A percentile compares a stretch with the other conserved stretches of the same genome.
Evolutionary conservation across 2,329 filamentous ascomycete genomes (phyloP).

Genomic region (Cladosporium halotolerans): DNA sequence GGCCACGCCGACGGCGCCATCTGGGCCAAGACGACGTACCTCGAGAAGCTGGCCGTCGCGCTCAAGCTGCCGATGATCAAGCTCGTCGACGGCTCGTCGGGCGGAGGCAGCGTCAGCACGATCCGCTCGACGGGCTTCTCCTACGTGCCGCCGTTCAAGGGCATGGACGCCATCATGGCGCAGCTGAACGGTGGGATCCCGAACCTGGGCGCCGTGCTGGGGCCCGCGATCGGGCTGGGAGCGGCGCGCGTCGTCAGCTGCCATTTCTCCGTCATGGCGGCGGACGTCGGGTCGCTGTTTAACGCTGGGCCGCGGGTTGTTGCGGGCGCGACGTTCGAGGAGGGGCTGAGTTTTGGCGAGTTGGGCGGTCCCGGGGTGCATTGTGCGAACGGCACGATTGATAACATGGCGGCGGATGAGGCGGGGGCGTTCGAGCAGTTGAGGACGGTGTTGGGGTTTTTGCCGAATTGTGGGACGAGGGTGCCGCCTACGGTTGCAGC

Average conservation of each 20-base stretch:
- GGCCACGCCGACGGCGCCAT: constrained; percentile 59
- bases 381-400: constrained; percentile 60
- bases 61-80: constrained; percentile 57
- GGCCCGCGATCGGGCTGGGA: constrained; percentile 58
- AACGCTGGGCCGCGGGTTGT: constrained; percentile 61
- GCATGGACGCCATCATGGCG: constrained; percentile 48
- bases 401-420: constrained; percentile 57
- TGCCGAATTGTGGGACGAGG: constrained; percentile 53
- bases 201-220: constrained; percentile 57
- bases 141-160: constrained; percentile 54
- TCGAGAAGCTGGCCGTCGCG: constrained; percentile 55
- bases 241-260: constrained; percentile 56
- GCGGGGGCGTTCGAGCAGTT: constrained; percentile 57
- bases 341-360: constrained; percentile 53
- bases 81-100: constrained; percentile 57
- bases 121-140: constrained; percentile 52
- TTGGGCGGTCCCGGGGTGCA: constrained; percentile 57
- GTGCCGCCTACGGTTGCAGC: constrained; percentile 43
- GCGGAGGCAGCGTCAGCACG: constrained; percentile 56
- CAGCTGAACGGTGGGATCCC: constrained; percentile 59
- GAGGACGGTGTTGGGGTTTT: constrained; percentile 49
- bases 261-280: constrained; percentile 62
- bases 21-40: constrained; percentile 50
- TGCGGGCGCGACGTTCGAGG: constrained; percentile 57
- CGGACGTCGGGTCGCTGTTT: constrained; percentile 55